Evolutionary conservation across 768 basidiomycete genomes (phyloP).

Genomic region (Suillus tomentosus): DNA sequence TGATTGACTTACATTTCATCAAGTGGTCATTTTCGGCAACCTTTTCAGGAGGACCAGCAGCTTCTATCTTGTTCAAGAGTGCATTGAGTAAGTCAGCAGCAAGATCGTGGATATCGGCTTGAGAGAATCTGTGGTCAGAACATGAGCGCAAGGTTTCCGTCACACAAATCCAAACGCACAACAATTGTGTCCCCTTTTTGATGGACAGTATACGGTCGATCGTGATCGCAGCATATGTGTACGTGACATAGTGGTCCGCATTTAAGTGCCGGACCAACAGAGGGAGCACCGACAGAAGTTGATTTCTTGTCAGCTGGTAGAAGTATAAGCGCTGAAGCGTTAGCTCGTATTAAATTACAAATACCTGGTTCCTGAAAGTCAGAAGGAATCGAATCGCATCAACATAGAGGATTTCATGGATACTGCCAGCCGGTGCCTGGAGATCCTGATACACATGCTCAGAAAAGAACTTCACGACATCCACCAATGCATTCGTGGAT

Average conservation of each 20-base stretch:
- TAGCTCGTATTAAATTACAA: conserved; percentile 16
- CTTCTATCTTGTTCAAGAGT: conserved; percentile 78
- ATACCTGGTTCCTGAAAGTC: conserved; percentile 94
- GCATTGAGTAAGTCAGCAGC: conserved; percentile 73
- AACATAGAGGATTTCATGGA: conserved; percentile 91
- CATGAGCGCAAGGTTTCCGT: conserved; percentile 2
- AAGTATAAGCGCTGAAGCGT: not conserved
- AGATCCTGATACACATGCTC: conserved; percentile 89
- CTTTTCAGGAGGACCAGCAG: conserved; percentile 81
- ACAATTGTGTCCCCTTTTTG: conserved; percentile 69
- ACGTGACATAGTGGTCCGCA: conserved; percentile 87
- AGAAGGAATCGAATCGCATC: conserved; percentile 95
- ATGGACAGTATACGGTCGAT: conserved; percentile 94
- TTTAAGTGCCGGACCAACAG: conserved; percentile 79
- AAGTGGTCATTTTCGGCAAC: conserved; percentile 96
- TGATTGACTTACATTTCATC: conserved; percentile 80
- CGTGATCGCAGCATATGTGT: conserved; percentile 97
- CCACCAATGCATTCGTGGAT: conserved; percentile 86
- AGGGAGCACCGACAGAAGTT: conserved; percentile 89
- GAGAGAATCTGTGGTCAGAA: conserved; percentile 66
- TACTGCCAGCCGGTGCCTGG: conserved; percentile 62
- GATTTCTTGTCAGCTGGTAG: conserved; percentile 83
- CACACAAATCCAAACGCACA: conserved; percentile 51
- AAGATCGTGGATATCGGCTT: conserved; percentile 83
- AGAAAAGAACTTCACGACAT: conserved; percentile 95